Percentiles rank a stretch among this genome's conserved stretches.
Conservation (phyloP, 345 rosid genomes). For the Rubroshorea leprosula region DNA sequence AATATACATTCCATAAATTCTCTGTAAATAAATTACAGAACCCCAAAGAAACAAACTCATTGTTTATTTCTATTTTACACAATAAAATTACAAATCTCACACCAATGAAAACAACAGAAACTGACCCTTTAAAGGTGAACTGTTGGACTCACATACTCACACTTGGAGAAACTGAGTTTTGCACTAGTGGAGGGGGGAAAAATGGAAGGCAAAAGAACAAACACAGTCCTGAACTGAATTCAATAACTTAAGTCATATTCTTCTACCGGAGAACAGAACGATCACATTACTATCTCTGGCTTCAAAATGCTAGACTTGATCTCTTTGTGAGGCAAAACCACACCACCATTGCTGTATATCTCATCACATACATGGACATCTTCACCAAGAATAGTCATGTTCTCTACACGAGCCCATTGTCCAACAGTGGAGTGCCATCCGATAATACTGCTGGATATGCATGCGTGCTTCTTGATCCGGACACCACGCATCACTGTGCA, state of each 20-base stretch:
- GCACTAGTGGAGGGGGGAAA: neutral
- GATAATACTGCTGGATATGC: slow-evolving; percentile 65
- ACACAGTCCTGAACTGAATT: neutral
- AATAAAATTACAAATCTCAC: neutral
- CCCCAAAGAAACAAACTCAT: neutral
- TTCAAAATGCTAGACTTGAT: slow-evolving; percentile 69
- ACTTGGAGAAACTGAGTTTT: neutral
- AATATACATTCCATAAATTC: no score
- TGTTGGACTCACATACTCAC: no score
- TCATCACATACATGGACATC: slow-evolving; percentile 71
- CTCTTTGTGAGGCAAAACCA: slow-evolving; percentile 74
- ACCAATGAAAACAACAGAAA: neutral
- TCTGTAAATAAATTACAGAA: no score
- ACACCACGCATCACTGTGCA: slow-evolving; percentile 74
- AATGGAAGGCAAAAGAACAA: neutral
- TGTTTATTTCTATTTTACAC: neutral
- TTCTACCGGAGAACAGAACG: neutral
- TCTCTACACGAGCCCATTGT: slow-evolving; percentile 76
- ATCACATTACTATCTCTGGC: slow-evolving; percentile 71
- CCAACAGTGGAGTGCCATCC: slow-evolving; percentile 86
- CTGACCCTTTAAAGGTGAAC: neutral
- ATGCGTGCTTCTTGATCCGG: slow-evolving; percentile 69
- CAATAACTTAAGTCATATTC: neutral
- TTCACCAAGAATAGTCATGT: slow-evolving; percentile 72
- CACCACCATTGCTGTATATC: slow-evolving; percentile 71